These are phyloP conservation scores for Aulographum hederae DNA, from an alignment of 2,329 filamentous ascomycete genomes.

Conservation along the genomic window DNA sequence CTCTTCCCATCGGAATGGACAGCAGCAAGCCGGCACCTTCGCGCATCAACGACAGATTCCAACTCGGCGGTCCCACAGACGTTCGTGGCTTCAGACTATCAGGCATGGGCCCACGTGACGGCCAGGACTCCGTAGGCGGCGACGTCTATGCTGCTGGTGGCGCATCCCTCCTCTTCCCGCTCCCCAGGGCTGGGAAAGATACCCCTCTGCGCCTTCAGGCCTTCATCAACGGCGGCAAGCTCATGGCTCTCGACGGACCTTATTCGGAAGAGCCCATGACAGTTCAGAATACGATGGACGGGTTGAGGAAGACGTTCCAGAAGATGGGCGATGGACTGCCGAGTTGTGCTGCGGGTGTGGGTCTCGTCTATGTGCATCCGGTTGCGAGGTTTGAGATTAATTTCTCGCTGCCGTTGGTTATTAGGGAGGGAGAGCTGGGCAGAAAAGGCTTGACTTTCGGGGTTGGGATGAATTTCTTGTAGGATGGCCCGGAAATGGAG, in stretches of 20 bases:
- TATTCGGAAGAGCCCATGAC: conserved; percentile 25
- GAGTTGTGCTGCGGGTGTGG: conserved; percentile 71
- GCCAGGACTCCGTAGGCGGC: conserved; percentile 69
- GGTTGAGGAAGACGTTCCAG: conserved; percentile 43
- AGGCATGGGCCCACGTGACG: conserved; percentile 77
- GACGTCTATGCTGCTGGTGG: conserved; percentile 84
- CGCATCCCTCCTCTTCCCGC: conserved; percentile 66
- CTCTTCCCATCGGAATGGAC: conserved; percentile 42
- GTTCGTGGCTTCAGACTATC: conserved; percentile 84
- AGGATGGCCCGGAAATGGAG: neutral
- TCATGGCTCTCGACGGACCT: conserved; percentile 47
- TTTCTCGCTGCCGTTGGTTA: conserved; percentile 71
- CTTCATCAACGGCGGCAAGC: conserved; percentile 77
- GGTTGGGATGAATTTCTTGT: conserved; percentile 93
- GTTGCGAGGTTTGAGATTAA: conserved; percentile 91
- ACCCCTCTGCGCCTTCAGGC: conserved; percentile 74
- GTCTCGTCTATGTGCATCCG: conserved; percentile 86
- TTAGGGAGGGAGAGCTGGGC: conserved; percentile 67
- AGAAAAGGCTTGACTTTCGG: conserved; percentile 88
- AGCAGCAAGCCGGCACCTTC: conserved; percentile 39
- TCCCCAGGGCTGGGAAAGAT: conserved; percentile 65
- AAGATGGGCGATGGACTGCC: conserved; percentile 57
- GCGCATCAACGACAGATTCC: conserved; percentile 84
- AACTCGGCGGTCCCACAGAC: conserved; percentile 84
- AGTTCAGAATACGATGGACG: conserved; percentile 30